Base-by-base conservation (phyloP, 2,329 filamentous ascomycete species). In the Talaromyces marneffei region DNA sequence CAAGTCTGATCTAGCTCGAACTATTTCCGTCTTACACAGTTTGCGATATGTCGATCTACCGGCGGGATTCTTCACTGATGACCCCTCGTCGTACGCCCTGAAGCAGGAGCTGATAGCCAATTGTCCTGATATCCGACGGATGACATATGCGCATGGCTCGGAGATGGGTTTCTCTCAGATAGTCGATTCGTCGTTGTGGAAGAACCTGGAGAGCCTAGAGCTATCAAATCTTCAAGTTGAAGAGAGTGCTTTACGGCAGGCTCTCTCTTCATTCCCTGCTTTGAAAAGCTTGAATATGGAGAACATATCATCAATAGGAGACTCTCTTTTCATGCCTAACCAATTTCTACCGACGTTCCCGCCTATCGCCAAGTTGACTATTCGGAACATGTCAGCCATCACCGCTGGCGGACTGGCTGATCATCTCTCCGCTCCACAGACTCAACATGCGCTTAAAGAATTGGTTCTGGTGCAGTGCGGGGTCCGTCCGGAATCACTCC, bases 1-100 rank as follows among this genome's bases (percentile, higher is more conserved):
- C 72, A 91, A 94, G 72, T 84, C 89, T 59, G 90, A 93, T 65
- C 83, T 97, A 54, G 92, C 93, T 9, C 86, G 92, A 56, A 91
- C 90, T 27, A 88, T 97, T 53, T 91, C 91, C 39, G 89, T 92
- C 25, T 82, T 93, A 46, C 90, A 91, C 31, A 92, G 93, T 70
- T 80, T 97, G 48, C 88, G 85, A 72, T 97, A 94, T 73, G 88
- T 96, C 66, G 93, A 97, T 75, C 82, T 97, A 7, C 93, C 93
- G 4, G 89, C 94, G 66, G 92, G 91, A 55, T 85, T 96, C 73
- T 97, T 87, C 77, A 85, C 83, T 57, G 92, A 94, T 69, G 92
- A 97, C 64, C 79, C 85, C 3, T 82, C 84, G 31, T 95, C 89
- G 68, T 78, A 87, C 59, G 86, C 89, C 0, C 79, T 97, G 66